Conservation (phyloP, 179 eudicot genomes). For the Heliamphora ciliata region DNA sequence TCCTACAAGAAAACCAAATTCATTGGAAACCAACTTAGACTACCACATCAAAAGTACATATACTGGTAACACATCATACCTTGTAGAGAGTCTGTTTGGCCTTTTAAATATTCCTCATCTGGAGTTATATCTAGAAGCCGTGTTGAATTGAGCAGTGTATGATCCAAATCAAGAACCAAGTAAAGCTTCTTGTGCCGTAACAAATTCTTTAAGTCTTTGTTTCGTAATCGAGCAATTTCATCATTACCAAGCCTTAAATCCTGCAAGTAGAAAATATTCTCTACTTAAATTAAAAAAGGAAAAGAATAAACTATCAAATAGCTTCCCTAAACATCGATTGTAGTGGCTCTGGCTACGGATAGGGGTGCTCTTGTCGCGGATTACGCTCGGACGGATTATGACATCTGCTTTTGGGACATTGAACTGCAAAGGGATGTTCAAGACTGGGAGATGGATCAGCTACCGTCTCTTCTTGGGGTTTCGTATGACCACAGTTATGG, state of each 20-base stretch:
- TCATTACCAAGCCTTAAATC: slow-evolving; percentile 56
- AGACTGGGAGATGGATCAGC: too few species aligned
- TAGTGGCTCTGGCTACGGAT: too few species aligned
- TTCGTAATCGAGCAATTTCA: slow-evolving; percentile 59
- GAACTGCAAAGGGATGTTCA: too few species aligned
- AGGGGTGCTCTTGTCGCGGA: too few species aligned
- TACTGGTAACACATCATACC: slow-evolving; percentile 33
- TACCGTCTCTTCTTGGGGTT: too few species aligned
- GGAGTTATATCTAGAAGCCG: slow-evolving; percentile 47
- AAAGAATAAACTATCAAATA: too few species aligned
- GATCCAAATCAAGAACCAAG: slow-evolving; percentile 89
- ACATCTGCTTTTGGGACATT: too few species aligned
- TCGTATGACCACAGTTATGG: too few species aligned
- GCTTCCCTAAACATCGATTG: too few species aligned
- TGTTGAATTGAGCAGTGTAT: slow-evolving; percentile 83
- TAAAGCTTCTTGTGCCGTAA: slow-evolving; percentile 55
- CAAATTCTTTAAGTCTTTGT: slow-evolving; percentile 55
- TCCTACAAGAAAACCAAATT: not conserved
- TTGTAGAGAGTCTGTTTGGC: slow-evolving; percentile 45
- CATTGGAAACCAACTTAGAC: not conserved
- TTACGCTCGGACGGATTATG: too few species aligned
- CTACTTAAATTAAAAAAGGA: not conserved
- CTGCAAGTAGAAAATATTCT: slow-evolving; percentile 31
- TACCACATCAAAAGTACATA: slow-evolving; percentile 9
- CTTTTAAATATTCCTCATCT: slow-evolving; percentile 62